Base-by-base conservation (phyloP, 345 rosid species). In the Citrus reticulata region DNA sequence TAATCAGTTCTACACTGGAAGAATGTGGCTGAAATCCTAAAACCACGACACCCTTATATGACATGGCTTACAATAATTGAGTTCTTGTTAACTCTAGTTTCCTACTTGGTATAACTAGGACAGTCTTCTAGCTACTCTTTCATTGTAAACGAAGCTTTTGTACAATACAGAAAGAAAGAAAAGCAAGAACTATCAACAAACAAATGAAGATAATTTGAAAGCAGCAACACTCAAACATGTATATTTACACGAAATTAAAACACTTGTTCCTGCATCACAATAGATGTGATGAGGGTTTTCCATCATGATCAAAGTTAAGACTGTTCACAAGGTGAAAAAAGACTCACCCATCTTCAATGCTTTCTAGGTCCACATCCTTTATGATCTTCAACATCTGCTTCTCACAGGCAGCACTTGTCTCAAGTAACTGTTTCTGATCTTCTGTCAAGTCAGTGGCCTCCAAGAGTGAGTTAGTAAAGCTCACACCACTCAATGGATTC, bases 391-490 rank as follows among this genome's bases (percentile, higher is more conserved):
- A 78, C 81, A 95, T 91, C 85, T 95, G 99, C 87, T 85, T 93
- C 88, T 93, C 98, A 74, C 96, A 95, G 79, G 97, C 91, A 81
- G 91, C 84, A 80, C 92, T 91, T 1, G 94, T 92, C 81, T 96
- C 97, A 77, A 92, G 89, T 85, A 89, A 86, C 86, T 95, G 96
- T 81, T 93, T 93, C 76, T 95, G 98, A 77, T 92, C 97, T 84
- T 93, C 95, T 19, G 88, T 86, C 77, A 95, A 84, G 66, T 83
- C 86, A 0, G 93, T 91, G 68, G 88, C 89, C 86, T 92, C 96
- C 87, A 93, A 83, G 49, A 93, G 92, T 3, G 93, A 91, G 80
- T 90, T 90, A 71, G 95, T 88, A 82, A 90, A 92, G 37, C 89
- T 89, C 77, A 95, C 85, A 78, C 99, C 96, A 74, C 84, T 90